Conservation (phyloP, 768 basidiomycete genomes). For the Lactarius evosmus region DNA sequence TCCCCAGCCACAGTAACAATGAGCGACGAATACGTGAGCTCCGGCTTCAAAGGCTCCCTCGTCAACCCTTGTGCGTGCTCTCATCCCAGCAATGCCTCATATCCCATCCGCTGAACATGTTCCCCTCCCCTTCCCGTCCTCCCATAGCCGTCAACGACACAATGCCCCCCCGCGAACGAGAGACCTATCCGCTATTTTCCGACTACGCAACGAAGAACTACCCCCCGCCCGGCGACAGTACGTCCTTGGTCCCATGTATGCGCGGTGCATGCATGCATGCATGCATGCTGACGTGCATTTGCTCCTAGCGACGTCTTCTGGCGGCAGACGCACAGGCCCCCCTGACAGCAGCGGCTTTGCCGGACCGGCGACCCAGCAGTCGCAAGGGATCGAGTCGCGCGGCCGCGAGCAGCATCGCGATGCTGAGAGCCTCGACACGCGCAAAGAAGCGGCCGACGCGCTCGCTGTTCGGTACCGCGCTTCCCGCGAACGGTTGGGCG, state of each 20-base stretch:
- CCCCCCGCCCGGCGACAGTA: constrained; percentile 27
- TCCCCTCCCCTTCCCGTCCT: neutral
- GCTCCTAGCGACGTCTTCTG: constrained; percentile 24
- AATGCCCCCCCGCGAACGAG: constrained; percentile 14
- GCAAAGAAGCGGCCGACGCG: constrained; percentile 25
- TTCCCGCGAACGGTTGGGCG: constrained; percentile 18
- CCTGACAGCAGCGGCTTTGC: neutral
- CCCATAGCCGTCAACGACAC: constrained; percentile 10
- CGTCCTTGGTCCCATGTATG: neutral
- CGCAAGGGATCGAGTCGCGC: neutral
- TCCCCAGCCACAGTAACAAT: constrained; percentile 4
- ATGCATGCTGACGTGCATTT: neutral
- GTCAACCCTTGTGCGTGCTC: constrained; percentile 20
- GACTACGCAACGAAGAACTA: constrained; percentile 28
- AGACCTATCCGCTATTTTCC: constrained; percentile 2
- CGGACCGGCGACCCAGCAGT: constrained; percentile 11
- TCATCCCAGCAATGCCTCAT: no score
- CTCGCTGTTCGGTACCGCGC: constrained; percentile 26
- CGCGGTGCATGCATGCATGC: no score
- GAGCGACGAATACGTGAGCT: constrained; percentile 29
- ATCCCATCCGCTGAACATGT: neutral
- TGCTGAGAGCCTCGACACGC: constrained; percentile 26
- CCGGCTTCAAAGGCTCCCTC: constrained; percentile 26
- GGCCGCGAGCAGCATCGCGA: constrained; percentile 9
- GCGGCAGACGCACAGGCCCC: constrained; percentile 21